Evolutionary conservation across 148 eudicot species (phyloP), one percentile per base, ranked within the genome.

Genomic region (Rhododendron williamsianum): DNA sequence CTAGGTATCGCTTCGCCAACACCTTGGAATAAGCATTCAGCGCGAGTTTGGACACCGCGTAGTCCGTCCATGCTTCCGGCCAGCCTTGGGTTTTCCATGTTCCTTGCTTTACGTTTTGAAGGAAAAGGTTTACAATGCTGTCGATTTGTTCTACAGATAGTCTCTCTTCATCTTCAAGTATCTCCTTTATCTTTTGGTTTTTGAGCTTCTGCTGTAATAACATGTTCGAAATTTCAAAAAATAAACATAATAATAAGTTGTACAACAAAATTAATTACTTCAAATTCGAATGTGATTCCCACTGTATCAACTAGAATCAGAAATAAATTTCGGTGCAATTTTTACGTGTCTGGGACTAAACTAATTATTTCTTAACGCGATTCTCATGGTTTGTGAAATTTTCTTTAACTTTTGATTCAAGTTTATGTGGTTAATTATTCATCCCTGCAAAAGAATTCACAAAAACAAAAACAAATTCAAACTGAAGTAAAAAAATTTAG

Each of bases 51-150:
- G 99, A 97, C 1, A 95, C 95, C 0, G 99, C 91, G 76, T 97
- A 97, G 58, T 95, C 99, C 0, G 99, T 94, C 99, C 99, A 97
- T 15, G 82, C 35, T 80, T 94, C 89, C 9, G 99, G 99, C 99
- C 99, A 97, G 0, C 98, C 97, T 81, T 90, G 87, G 11, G 54
- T 87, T 35, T 91, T 89, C 98, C 98, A 95, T 63, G 84, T 85
- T 54, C 98, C 96, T 9, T 56, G 86, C 83, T 88, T 92, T 27
- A 93, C 96, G 13, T 91, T 87, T 69, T 91, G 83, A 2, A 95
- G 88, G 83, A 97, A 97, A 45, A 91, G 25, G 4, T 58, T 87
- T 35, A 91, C 86, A 35, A 94, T 87, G 6, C 79, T 76, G 2
- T 94, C 93, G 9, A 97, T 90, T 46, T 85, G 80, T 6, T 90